These are phyloP conservation scores for Dichomitus squalens DNA, from an alignment of 1,284 basidiomycete species.

Conservation along the genomic window DNA sequence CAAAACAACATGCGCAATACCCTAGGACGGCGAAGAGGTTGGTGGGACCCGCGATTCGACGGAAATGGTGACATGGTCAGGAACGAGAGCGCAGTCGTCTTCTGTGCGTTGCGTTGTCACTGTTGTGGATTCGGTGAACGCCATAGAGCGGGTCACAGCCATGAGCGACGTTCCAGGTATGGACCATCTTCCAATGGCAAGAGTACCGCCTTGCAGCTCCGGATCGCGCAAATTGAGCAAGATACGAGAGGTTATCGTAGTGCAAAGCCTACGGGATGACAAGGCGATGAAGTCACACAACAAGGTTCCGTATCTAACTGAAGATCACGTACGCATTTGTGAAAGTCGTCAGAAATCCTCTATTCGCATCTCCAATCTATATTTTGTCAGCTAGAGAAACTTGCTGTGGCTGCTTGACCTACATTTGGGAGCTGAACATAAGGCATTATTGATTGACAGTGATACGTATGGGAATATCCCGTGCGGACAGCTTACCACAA, in stretches of 20 bases:
- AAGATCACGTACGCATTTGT: constrained; percentile 28
- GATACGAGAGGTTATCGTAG: constrained; percentile 17
- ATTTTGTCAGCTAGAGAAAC: not conserved
- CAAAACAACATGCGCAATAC: too few relatives aligned
- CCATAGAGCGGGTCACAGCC: not conserved
- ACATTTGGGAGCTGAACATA: not conserved
- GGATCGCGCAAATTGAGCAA: constrained; percentile 22
- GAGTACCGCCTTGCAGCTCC: not conserved
- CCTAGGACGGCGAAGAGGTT: not conserved
- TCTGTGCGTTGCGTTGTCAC: not conserved
- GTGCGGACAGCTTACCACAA: constrained; percentile 14
- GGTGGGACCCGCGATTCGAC: not conserved
- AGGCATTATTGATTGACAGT: too few relatives aligned
- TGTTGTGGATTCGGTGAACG: not conserved
- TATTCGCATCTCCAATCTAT: constrained; percentile 4
- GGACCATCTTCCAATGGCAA: not conserved
- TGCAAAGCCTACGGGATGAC: constrained; percentile 5
- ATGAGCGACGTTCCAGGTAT: not conserved
- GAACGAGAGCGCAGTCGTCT: not conserved
- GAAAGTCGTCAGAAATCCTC: constrained; percentile 18
- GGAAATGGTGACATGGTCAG: not conserved
- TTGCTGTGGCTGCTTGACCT: not conserved
- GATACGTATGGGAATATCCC: too few relatives aligned
- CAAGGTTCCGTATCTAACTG: too few relatives aligned
- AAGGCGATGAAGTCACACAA: too few relatives aligned